phyloP scores from a whole-genome alignment of 345 rosid species.

The Litchi chinensis region DNA sequence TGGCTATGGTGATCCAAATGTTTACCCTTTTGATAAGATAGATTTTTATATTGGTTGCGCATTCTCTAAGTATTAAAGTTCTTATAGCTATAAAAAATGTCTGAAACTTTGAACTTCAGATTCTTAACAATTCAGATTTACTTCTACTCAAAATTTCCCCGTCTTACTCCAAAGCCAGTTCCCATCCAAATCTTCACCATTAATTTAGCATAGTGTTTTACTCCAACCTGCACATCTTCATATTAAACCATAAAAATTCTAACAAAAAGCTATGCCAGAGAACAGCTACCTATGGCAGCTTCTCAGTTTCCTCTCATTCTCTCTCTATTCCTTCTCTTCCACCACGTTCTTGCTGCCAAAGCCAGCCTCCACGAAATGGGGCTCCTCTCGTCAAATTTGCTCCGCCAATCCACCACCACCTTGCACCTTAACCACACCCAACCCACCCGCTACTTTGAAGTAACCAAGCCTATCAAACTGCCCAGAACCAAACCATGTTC shows the following conservation, averaged over 20 bases:
- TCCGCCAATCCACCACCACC: slow-evolving; percentile 37
- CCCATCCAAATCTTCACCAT: not conserved
- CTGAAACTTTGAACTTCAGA: not conserved
- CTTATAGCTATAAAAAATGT: too few relatives aligned
- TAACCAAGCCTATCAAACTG: slow-evolving; percentile 54
- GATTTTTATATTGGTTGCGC: too few relatives aligned
- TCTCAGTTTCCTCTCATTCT: slow-evolving; percentile 29
- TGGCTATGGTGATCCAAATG: too few relatives aligned
- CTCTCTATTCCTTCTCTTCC: slow-evolving; percentile 32
- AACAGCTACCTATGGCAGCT: slow-evolving; percentile 46
- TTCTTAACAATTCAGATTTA: not conserved
- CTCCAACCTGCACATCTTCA: not conserved
- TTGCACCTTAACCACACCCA: slow-evolving; percentile 26
- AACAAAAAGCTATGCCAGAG: not conserved
- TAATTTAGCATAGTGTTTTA: not conserved
- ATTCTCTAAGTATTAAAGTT: too few relatives aligned
- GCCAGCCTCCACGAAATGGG: slow-evolving; percentile 49
- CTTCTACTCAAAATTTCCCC: not conserved
- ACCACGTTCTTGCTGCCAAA: slow-evolving; percentile 25
- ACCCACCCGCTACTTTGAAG: slow-evolving; percentile 78
- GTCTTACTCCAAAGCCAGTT: not conserved
- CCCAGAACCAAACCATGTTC: slow-evolving; percentile 55
- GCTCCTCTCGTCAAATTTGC: slow-evolving; percentile 32
- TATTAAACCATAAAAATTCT: not conserved
- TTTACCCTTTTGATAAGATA: too few relatives aligned